Base-by-base conservation (phyloP, 768 basidiomycete species). In the Mrakia blollopis region DNA sequence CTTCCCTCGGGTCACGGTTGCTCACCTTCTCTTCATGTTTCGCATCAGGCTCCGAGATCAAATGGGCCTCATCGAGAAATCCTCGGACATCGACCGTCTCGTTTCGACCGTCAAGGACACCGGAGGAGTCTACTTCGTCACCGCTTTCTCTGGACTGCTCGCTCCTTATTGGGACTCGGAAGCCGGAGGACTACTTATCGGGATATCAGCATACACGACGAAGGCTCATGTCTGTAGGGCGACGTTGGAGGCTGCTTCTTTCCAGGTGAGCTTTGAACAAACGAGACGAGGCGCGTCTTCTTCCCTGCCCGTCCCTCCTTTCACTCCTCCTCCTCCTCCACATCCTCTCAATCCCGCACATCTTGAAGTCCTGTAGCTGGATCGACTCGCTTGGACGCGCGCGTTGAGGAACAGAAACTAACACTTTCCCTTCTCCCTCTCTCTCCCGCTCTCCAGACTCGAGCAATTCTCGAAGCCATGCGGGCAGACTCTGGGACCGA, bases 391-490 rank as follows among this genome's bases (percentile, higher is more conserved):
- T n/a, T n/a, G n/a, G n/a, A n/a, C n/a, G n/a, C n/a, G n/a, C n/a
- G n/a, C n/a, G n/a, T n/a, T n/a, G n/a, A n/a, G n/a, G n/a, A n/a
- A n/a, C n/a, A n/a, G n/a, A n/a, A 16, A 32, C 39, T 68, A 39
- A 68, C 25, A 25, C 37, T 35, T 5, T 16, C 9, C 14, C 23
- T 37, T 73, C 32, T 37, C n/a, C 30, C 37, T 35, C 3, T 14
- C 28, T 30, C 54, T 28, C n/a, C 14, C 14, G 14, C 39, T 13
- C n/a, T 7, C 28, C 95, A 98, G 84, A 97, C 96, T 18, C 89
- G 92, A 76, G 97, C 93, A 11, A 92, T 99, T 80, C 87, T 98
- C 68, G 94, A 98, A 83, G 91, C 92, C 81, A 99, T 99, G 91
- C 90, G 92, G 82, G 85, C 91, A 73, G 96, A 99, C 85, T 91